phyloP scores from a whole-genome alignment of 2,329 filamentous ascomycete species.

The Tolypocladium guangdongense region DNA sequence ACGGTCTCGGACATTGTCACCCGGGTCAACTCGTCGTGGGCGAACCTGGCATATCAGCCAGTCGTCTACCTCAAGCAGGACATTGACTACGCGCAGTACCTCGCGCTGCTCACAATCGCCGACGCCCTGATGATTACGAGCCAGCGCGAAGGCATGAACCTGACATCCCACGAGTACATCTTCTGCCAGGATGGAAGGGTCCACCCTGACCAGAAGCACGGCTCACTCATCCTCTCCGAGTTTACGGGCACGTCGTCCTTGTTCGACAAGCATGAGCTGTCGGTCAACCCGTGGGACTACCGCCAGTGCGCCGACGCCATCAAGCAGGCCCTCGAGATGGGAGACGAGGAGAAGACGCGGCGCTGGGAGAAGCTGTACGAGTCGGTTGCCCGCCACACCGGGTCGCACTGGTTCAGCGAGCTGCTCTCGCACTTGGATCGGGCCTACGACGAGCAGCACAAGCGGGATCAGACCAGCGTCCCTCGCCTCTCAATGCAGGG shows the following conservation, averaged over 20 bases:
- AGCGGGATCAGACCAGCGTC: conserved; percentile 74
- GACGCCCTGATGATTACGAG: conserved; percentile 92
- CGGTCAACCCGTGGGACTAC: conserved; percentile 95
- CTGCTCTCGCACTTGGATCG: conserved; percentile 60
- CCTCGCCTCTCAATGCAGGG: conserved; percentile 66
- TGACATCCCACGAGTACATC: conserved; percentile 89
- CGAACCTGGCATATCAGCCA: conserved; percentile 83
- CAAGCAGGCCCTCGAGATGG: conserved; percentile 72
- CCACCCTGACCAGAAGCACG: conserved; percentile 63
- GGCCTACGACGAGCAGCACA: conserved; percentile 75
- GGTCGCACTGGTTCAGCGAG: conserved; percentile 73
- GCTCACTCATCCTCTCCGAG: conserved; percentile 84
- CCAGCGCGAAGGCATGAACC: conserved; percentile 92
- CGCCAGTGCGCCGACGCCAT: conserved; percentile 79
- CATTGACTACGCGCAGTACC: conserved; percentile 82
- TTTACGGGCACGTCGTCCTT: conserved; percentile 88
- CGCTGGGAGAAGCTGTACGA: conserved; percentile 67
- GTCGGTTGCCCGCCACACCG: conserved; percentile 71
- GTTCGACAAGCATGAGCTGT: conserved; percentile 68
- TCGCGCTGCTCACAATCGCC: conserved; percentile 82
- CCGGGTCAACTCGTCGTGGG: conserved; percentile 83
- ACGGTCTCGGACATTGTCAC: conserved; percentile 90
- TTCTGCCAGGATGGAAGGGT: conserved; percentile 80
- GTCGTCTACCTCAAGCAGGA: conserved; percentile 93
- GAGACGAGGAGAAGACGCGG: conserved; percentile 56